These are phyloP conservation scores for Hypericum perforatum DNA, from an alignment of 345 rosid species.

Conservation along the genomic window DNA sequence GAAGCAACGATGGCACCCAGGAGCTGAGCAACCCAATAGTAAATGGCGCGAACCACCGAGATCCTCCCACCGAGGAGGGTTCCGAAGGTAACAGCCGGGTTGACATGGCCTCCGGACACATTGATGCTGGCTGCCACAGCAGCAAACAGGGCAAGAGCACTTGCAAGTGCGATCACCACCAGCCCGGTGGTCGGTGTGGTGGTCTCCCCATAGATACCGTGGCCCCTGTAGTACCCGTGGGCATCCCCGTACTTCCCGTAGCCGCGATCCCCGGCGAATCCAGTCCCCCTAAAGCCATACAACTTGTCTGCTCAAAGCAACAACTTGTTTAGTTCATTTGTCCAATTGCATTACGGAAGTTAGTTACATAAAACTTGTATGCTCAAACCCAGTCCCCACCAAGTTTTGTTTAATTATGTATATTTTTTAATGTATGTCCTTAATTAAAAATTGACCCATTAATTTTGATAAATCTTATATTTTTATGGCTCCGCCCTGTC, in stretches of 20 bases:
- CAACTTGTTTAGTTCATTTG: background rate
- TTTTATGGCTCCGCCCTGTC: no score
- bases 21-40: slow-evolving; percentile 74
- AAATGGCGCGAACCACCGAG: slow-evolving; percentile 43
- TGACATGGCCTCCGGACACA: slow-evolving; percentile 67
- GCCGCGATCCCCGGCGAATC: no score
- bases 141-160: slow-evolving; percentile 48
- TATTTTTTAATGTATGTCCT: no score
- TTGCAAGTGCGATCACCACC: slow-evolving; percentile 52
- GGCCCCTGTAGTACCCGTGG: no score
- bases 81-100: slow-evolving; percentile 71
- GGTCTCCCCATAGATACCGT: slow-evolving; percentile 17
- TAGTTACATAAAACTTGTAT: no score
- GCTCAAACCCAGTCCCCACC: no score
- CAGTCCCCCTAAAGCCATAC: background rate
- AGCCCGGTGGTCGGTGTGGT: slow-evolving; percentile 31
- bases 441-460: no score
- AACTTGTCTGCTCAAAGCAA: slow-evolving; percentile 32
- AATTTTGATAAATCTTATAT: no score
- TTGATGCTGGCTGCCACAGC: slow-evolving; percentile 53
- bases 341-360: no score
- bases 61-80: slow-evolving; percentile 62
- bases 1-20: slow-evolving; percentile 52
- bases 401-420: no score
- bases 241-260: no score